Base-by-base conservation (phyloP, 73 alveolate genomes). In the Tetrahymena malaccensis region DNA sequence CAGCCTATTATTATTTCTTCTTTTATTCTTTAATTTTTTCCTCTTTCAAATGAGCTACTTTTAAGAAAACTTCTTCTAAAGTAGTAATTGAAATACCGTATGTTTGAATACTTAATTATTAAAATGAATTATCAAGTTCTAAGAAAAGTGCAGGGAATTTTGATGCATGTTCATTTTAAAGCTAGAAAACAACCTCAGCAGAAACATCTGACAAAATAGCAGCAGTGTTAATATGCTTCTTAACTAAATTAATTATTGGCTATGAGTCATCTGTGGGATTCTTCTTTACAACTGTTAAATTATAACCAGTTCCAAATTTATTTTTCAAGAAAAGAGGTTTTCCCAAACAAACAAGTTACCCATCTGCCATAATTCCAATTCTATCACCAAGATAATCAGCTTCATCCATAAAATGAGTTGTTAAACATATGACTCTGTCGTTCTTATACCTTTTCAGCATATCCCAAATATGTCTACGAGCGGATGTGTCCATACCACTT, bases 311-410 rank as follows among this genome's bases (percentile, higher is more conserved):
- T 44, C 99, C 99, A 98, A 98, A 99, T 94, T 98, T 96, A 43
- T 98, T 97, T 94, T 99, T 99, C 94, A 99, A 97, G 97, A 98
- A 99, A 21, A 99, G 97, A 57, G 99, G 94, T 57, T 98, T 96
- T 57, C 99, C 99, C 93, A 98, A 95, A 94, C 99, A 99, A 58
- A 96, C 96, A 93, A 96, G 98, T 95, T 97, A 94, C 19, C 99
- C 99, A 55, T 96, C 98, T 89, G 98, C 98, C 99, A 99, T 99
- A 85, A 99, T 99, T 27, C 99, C 99, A 58, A 99, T 98, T 96
- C 99, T 98, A 97, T 99, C 99, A 44, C 99, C 99, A 34, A 99
- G 96, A 94, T 98, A 98, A 97, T 99, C 99, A 25, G 99, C 99
- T 96, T 99, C 99, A 94, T 99, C 99, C 99, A 99, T 98, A 95